A percentile compares a stretch with the other conserved stretches of the same genome.
These are phyloP conservation scores for Candida sakaeoensis DNA, from an alignment of 805 yeast genomes.

Conservation along the genomic window DNA sequence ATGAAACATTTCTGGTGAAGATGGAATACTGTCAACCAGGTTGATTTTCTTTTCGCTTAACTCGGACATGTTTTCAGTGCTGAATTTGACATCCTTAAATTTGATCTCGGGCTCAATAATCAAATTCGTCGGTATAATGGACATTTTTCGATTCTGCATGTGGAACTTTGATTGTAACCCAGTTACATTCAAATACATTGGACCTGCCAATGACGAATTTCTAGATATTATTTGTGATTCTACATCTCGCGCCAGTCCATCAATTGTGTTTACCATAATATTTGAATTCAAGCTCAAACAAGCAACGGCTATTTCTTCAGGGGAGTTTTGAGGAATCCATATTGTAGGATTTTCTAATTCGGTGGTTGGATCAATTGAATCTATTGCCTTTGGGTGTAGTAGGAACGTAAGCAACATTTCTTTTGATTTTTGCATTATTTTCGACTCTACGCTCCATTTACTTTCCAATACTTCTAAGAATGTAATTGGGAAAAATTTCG, in stretches of 20 bases:
- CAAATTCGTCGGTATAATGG: conserved; percentile 27
- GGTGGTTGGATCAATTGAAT: conserved; percentile 15
- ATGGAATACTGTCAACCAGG: conserved; percentile 3
- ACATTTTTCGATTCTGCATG: conserved; percentile 20
- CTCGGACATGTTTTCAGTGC: conserved; percentile 5
- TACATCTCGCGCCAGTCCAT: neutral
- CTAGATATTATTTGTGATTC: conserved; percentile 15
- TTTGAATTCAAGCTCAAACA: conserved; percentile 22
- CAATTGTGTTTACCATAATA: conserved; percentile 5
- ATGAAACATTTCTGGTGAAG: conserved; percentile 3
- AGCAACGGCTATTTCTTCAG: conserved; percentile 21
- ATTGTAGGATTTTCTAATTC: conserved; percentile 18
- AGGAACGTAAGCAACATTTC: conserved; percentile 29
- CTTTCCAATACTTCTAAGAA: conserved; percentile 10
- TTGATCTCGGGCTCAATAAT: conserved; percentile 12
- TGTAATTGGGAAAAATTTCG: conserved; percentile 12
- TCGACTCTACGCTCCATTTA: conserved; percentile 6
- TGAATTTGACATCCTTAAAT: conserved; percentile 25
- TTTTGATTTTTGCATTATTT: conserved; percentile 16
- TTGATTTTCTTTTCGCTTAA: conserved; percentile 1
- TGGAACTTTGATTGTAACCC: conserved; percentile 10
- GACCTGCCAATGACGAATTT: conserved; percentile 21
- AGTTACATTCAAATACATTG: conserved; percentile 14
- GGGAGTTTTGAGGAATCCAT: conserved; percentile 18
- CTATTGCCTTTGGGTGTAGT: conserved; percentile 47